These are phyloP conservation scores for Gracilariopsis chorda DNA, from an alignment of 23 red algal species.

Conservation along the genomic window DNA sequence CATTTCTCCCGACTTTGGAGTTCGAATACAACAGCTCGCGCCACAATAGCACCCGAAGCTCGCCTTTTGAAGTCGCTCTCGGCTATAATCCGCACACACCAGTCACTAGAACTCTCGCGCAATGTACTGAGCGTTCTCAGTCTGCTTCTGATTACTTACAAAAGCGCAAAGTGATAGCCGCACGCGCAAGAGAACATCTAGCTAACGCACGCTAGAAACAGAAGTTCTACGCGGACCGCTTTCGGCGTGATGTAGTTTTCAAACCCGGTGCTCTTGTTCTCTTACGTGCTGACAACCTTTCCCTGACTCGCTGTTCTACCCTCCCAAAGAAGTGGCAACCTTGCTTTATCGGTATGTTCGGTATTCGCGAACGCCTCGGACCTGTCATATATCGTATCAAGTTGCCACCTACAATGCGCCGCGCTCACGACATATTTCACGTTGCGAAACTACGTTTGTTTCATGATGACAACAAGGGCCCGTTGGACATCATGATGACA, in stretches of 20 bases:
- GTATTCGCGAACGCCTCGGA: background rate
- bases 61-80: background rate
- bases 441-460: background rate
- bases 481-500: background rate
- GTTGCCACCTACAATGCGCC: background rate
- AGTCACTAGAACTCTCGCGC: background rate
- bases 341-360: background rate
- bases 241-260: background rate
- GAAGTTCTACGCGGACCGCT: background rate
- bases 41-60: background rate
- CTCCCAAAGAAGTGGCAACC: slow-evolving; percentile 5
- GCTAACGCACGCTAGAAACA: background rate
- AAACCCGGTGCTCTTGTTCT: background rate
- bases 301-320: background rate
- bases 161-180: background rate
- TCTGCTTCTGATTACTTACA: background rate
- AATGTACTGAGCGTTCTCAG: background rate
- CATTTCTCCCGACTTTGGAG: background rate
- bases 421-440: background rate
- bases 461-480: background rate
- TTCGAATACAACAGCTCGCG: background rate
- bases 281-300: background rate
- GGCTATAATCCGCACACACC: background rate
- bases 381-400: slow-evolving; percentile 1
- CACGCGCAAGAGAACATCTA: background rate